phyloP scores from a whole-genome alignment of 1,139 yeast genomes.

The Zhuliangozyma parablackwelliae region DNA sequence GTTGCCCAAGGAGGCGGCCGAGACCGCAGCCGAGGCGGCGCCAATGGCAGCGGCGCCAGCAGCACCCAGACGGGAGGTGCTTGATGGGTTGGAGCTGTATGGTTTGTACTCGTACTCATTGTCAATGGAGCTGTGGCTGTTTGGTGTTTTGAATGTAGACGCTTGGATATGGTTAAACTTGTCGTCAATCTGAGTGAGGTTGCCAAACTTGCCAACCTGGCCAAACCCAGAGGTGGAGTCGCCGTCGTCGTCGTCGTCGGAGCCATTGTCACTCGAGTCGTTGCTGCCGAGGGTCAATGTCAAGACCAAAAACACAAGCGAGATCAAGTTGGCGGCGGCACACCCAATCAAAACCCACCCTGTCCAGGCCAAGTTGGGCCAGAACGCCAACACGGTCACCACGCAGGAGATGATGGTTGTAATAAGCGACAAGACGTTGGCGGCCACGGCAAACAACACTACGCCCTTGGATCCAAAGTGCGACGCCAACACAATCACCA shows the following conservation, averaged over 20 bases:
- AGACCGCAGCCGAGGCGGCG: constrained; percentile 2
- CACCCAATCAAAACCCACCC: constrained; percentile 68
- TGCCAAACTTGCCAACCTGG: constrained; percentile 8
- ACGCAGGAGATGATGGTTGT: constrained; percentile 51
- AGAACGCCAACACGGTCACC: constrained; percentile 51
- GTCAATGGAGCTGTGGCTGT: constrained; percentile 16
- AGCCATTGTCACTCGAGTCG: constrained; percentile 15
- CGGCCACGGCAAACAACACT: constrained; percentile 22
- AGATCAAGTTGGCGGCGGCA: constrained; percentile 49
- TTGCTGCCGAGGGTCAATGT: constrained; percentile 14
- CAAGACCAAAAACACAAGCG: constrained; percentile 25
- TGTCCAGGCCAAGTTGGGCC: constrained; percentile 63
- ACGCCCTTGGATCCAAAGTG: constrained; percentile 18
- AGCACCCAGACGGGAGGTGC: constrained; percentile 1
- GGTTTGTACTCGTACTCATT: constrained; percentile 28
- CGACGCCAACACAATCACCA: constrained; percentile 35
- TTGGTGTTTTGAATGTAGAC: constrained; percentile 8
- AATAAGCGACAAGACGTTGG: constrained; percentile 43
- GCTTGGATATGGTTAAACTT: constrained; percentile 10
- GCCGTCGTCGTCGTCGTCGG: constrained; percentile 21
- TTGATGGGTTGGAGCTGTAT: constrained; percentile 1
- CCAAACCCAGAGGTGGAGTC: constrained; percentile 4
- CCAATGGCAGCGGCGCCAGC: constrained; percentile 2
- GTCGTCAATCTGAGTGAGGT: constrained; percentile 8
- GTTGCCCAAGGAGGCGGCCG: neutral